Percentiles rank a stretch among this genome's conserved stretches.
phyloP scores from a whole-genome alignment of 2,329 filamentous ascomycete genomes.

The Chrysoporthe deuterocubensis region DNA sequence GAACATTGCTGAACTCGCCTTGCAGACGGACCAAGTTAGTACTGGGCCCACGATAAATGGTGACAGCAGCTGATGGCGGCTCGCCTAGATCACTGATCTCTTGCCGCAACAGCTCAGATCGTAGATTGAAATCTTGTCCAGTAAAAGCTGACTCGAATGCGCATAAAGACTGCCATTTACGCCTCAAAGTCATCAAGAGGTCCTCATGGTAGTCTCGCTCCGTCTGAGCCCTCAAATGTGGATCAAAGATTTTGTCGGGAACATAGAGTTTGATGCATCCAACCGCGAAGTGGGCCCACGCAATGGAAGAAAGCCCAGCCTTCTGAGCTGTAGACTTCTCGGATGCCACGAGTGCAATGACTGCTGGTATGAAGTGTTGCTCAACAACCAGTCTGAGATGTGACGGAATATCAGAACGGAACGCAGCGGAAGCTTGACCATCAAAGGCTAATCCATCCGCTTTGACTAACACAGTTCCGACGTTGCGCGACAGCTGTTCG shows the following conservation, averaged over 20 bases:
- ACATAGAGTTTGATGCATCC: constrained; percentile 80
- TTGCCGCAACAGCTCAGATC: constrained; percentile 64
- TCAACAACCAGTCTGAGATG: constrained; percentile 45
- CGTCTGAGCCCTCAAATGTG: constrained; percentile 67
- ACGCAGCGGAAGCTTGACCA: constrained; percentile 31
- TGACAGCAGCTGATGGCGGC: constrained; percentile 64
- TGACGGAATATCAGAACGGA: constrained; percentile 22
- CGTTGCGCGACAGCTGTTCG: constrained; percentile 28
- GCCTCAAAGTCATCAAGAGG: constrained; percentile 57
- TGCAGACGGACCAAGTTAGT: constrained; percentile 76
- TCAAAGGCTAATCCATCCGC: constrained; percentile 34
- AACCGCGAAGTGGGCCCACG: constrained; percentile 78
- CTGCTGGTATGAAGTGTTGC: constrained; percentile 50
- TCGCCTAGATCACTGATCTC: constrained; percentile 68
- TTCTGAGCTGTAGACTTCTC: constrained; percentile 35
- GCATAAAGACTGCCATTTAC: constrained; percentile 63
- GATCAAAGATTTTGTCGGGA: constrained; percentile 85
- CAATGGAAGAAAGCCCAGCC: constrained; percentile 52
- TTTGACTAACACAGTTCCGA: constrained; percentile 31
- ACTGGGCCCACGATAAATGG: constrained; percentile 71
- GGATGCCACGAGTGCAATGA: constrained; percentile 49
- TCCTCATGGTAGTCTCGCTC: constrained; percentile 63
- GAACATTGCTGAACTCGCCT: constrained; percentile 78
- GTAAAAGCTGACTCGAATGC: constrained; percentile 70
- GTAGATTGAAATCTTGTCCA: constrained; percentile 69